Evolutionary conservation across 148 eudicot species (phyloP).

Genomic region (Suaeda aralocaspica): DNA sequence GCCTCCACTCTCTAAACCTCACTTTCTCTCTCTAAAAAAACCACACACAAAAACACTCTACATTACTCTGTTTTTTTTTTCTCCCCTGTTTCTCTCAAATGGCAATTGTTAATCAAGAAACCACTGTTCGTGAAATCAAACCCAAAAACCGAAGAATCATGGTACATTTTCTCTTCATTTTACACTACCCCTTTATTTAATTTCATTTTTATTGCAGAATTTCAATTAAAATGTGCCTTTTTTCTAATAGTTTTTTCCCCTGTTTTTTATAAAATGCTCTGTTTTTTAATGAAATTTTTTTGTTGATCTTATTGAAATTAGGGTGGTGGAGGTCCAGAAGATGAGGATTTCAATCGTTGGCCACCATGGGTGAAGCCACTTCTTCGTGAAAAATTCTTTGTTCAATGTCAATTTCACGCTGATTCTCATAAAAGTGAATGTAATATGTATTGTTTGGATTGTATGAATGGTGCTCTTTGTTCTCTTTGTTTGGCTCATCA

Average conservation of each 20-base stretch:
- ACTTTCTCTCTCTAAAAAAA: slow-evolving; percentile 24
- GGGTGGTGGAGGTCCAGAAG: slow-evolving; percentile 63
- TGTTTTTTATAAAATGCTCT: neutral
- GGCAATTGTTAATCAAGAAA: slow-evolving; percentile 79
- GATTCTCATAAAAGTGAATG: slow-evolving; percentile 90
- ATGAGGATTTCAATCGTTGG: slow-evolving; percentile 74
- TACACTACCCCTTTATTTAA: neutral
- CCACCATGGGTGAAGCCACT: slow-evolving; percentile 82
- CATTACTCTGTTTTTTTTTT: slow-evolving; percentile 8
- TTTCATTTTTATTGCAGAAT: neutral
- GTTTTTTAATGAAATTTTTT: neutral
- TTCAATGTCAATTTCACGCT: slow-evolving; percentile 64
- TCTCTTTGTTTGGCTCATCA: slow-evolving; percentile 66
- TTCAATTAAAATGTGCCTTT: neutral
- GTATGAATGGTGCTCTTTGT: slow-evolving; percentile 70
- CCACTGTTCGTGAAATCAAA: slow-evolving; percentile 62
- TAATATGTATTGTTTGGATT: slow-evolving; percentile 88
- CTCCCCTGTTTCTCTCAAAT: slow-evolving; percentile 39
- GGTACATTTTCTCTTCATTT: slow-evolving; percentile 32
- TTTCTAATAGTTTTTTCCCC: neutral
- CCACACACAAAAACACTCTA: neutral
- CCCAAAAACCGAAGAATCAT: slow-evolving; percentile 75
- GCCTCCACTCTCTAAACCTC: slow-evolving; percentile 31
- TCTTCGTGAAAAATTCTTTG: slow-evolving; percentile 57
- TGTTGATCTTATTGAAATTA: slow-evolving; percentile 1